Evolutionary conservation across 257 asterid species (phyloP), one percentile per base, ranked within the genome.

Genomic region (Nicotiana tabacum): DNA sequence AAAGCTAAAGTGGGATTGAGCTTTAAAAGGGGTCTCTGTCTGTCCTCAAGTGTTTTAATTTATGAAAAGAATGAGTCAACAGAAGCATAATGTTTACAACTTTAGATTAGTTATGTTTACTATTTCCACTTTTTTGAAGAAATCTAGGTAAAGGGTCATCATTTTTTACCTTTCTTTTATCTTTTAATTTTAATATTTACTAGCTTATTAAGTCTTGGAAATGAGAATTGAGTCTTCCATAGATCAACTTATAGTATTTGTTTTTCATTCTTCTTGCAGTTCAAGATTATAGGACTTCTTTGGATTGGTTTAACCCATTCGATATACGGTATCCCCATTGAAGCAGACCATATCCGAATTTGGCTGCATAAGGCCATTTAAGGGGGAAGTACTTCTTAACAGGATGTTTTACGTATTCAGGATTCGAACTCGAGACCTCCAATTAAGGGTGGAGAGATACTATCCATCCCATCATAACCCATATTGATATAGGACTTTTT

Each of bases 51-150:
- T 48, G 62, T 74, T 68, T 29, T 82, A 84, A 51, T 76, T 84
- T 77, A 82, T 83, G 12, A 18, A 74, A 84, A 77, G 60, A 85
- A 81, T 79, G 91, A 81, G 89, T 90, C 90, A 89, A 87, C 78
- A 85, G 43, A 82, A 70, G 21, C 83, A 85, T 30, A 83, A 83
- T 56, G 72, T 79, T 61, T 27, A 60, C 72, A 62, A n/a, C 58
- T 79, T 46, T 85, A 61, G 37, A 82, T 82, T 82, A 82, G 82
- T 80, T 86, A 86, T 48, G 84, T 83, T 84, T 60, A 64, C 79
- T 81, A 62, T 80, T 81, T 84, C 67, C 68, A 58, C 3, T 80
- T 77, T 84, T 88, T 74, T 65, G 89, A 72, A 66, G 77, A 87
- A 82, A 81, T 82, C 82, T 80, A 85, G 82, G 83, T 53, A 57